phyloP scores from a whole-genome alignment of 352 stramenopile genomes.

The Aphanomyces cochlioides region DNA sequence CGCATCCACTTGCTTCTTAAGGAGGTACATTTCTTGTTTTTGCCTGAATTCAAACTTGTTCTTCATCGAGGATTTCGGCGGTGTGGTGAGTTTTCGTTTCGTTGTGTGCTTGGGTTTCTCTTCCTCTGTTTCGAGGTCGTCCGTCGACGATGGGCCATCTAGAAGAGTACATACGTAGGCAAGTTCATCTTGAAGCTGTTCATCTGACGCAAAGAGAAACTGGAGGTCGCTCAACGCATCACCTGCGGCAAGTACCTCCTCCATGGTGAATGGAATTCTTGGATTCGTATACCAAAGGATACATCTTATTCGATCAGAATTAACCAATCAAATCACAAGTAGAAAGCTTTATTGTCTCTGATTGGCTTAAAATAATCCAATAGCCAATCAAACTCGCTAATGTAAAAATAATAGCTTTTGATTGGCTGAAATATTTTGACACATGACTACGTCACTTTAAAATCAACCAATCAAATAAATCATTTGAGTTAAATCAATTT shows the following conservation, averaged over 20 bases:
- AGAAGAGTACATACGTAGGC: constrained; percentile 3
- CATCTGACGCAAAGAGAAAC: constrained; percentile 10
- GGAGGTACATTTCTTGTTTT: constrained; percentile 2
- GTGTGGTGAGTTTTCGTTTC: constrained; percentile 1
- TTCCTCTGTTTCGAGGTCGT: background rate
- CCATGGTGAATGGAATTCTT: no score
- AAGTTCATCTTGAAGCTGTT: constrained; percentile 2
- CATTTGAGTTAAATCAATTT: background rate
- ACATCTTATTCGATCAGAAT: background rate
- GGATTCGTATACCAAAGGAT: background rate
- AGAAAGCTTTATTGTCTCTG: no score
- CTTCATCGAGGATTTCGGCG: background rate
- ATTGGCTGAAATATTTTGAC: background rate
- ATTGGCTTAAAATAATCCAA: background rate
- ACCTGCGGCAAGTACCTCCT: background rate
- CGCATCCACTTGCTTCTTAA: background rate
- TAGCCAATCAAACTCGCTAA: no score
- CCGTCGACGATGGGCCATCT: background rate
- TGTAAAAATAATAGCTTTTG: no score
- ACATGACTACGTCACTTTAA: background rate
- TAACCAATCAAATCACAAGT: background rate
- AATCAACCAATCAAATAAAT: background rate
- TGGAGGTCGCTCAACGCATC: background rate
- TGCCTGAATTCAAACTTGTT: constrained; percentile 11
- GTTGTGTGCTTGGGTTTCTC: background rate